Base-by-base conservation (phyloP, 1,139 yeast species). In the Sugiyamaella sp. region DNA sequence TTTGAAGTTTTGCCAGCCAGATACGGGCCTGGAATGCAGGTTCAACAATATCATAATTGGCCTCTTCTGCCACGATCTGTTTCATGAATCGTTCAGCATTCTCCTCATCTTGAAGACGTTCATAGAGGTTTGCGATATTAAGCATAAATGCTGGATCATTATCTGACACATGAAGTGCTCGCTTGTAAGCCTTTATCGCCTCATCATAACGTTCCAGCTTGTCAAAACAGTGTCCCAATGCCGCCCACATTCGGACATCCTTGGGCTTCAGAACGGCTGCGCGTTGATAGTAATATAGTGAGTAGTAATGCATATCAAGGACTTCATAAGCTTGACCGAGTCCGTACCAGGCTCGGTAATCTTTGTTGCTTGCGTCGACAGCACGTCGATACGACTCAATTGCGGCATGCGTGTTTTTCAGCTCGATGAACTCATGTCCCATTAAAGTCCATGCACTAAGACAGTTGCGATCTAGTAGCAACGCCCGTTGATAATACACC, bases 401-500 rank as follows among this genome's bases (percentile, higher is more conserved):
- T 1, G 99, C 99, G 0, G 99, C 98, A 69, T 95, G 97, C 0
- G 97, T 86, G 71, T 95, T 95, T 65, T 93, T 91, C 62, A 93
- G 77, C 69, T 95, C 99, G 10, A 95, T 96, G 74, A 89, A 95
- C 71, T 95, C 99, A 71, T 95, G 99, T 10, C 99, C 99, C 97
- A 95, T 91, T 56, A 95, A 76, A 0, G 98, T 93, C 98, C 99
- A 95, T 0, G 99, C 98, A 62, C 91, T 84, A 17, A 91, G 75
- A 63, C 95, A 89, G 61, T 83, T 82, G 56, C 89, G 82, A 68
- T 90, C 87, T 54, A 93, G 75, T 0, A 89, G 82, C 40, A 95
- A 74, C 0, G 99, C 99, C 53, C 98, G 77, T 64, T 90, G 86
- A 66, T 91, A 95, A 71, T 90, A 90, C 82, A 86, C 83, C 56